phyloP scores from a whole-genome alignment of 495 filamentous ascomycete species.

The Clohesyomyces aquaticus region DNA sequence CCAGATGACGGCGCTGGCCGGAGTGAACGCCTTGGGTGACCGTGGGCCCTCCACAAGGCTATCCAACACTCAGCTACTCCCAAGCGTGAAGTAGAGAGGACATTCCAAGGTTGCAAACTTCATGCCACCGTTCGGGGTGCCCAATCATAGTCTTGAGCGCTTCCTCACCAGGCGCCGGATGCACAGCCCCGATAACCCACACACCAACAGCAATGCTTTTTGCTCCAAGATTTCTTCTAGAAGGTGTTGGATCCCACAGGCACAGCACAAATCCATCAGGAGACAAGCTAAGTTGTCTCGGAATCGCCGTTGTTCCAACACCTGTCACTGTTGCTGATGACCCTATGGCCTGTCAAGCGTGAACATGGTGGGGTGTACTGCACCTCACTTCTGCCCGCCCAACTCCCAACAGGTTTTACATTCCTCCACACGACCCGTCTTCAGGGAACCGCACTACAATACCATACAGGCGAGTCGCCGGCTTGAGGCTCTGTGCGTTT shows the following conservation, averaged over 20 bases:
- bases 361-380: conserved; percentile 2
- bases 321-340: background rate
- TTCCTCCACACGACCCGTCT: conserved; percentile 11
- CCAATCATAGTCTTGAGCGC: background rate
- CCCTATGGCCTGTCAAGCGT: background rate
- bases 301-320: conserved; percentile 25
- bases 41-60: too few relatives aligned
- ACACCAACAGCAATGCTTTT: background rate
- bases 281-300: conserved; percentile 24
- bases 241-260: background rate
- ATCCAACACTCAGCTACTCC: background rate
- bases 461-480: conserved; percentile 26
- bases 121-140: background rate
- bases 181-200: background rate
- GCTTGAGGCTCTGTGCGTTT: conserved; percentile 37
- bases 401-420: conserved; percentile 8
- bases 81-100: background rate
- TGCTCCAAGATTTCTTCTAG: background rate
- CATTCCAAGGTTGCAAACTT: background rate
- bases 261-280: conserved; percentile 7
- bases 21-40: too few relatives aligned
- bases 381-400: conserved; percentile 7
- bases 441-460: background rate
- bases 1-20: conserved; percentile 18
- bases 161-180: conserved; percentile 1